These are phyloP conservation scores for Cladosporium sp. DNA, from an alignment of 2,329 filamentous ascomycete species.

Conservation along the genomic window DNA sequence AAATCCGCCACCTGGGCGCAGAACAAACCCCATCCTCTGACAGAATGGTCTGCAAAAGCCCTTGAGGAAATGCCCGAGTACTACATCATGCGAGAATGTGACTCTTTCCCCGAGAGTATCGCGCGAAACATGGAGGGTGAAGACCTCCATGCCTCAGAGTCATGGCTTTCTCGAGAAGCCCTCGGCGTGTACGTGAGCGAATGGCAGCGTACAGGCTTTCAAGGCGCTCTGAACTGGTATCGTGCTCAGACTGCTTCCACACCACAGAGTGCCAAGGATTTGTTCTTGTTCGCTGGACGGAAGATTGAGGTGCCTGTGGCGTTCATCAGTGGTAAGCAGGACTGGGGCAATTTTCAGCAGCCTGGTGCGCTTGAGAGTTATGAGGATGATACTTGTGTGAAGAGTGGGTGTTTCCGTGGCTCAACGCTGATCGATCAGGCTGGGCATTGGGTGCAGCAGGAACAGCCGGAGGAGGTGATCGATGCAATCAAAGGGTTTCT, in stretches of 20 bases:
- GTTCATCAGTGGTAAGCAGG: constrained; percentile 62
- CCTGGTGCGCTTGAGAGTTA: constrained; percentile 63
- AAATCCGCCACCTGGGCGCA: constrained; percentile 62
- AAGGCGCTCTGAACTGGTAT: constrained; percentile 69
- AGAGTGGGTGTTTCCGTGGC: constrained; percentile 53
- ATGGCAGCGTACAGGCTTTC: constrained; percentile 63
- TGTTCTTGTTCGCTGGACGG: constrained; percentile 60
- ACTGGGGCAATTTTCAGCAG: constrained; percentile 70
- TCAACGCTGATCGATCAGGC: constrained; percentile 57
- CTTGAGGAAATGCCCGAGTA: constrained; percentile 64
- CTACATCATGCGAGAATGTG: constrained; percentile 62
- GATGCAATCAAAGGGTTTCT: constrained; percentile 50
- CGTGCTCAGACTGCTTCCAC: constrained; percentile 55
- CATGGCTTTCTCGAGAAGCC: constrained; percentile 61
- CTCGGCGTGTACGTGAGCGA: constrained; percentile 62
- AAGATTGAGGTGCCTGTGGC: constrained; percentile 62
- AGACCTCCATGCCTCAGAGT: constrained; percentile 45
- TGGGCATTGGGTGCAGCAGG: constrained; percentile 71
- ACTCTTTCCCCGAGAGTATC: constrained; percentile 61
- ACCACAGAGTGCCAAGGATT: constrained; percentile 49
- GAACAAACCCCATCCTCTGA: constrained; percentile 55
- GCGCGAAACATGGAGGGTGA: constrained; percentile 56
- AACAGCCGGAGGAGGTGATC: constrained; percentile 58
- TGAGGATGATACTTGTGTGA: constrained; percentile 39
- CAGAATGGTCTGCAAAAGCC: constrained; percentile 57